A percentile compares a stretch with the other conserved stretches of the same genome.
Evolutionary conservation across 2,329 filamentous ascomycete genomes (phyloP).

Genomic region (Cadophora malorum): DNA sequence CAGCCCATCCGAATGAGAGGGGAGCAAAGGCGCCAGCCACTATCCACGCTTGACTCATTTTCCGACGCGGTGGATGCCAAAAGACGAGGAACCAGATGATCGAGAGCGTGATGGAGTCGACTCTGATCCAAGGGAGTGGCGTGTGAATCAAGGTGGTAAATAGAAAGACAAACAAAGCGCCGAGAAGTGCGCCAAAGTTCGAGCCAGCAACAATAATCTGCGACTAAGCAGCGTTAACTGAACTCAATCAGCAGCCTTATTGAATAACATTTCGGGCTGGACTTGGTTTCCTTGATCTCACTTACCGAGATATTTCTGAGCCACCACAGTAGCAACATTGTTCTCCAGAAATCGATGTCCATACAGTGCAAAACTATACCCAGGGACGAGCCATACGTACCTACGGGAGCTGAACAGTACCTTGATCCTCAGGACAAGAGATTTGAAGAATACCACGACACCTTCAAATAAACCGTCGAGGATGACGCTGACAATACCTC

Average conservation of each 20-base stretch:
- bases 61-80: background rate
- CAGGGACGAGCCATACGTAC: constrained; percentile 13
- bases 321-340: constrained; percentile 3
- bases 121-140: constrained; percentile 12
- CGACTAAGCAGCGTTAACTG: constrained; percentile 18
- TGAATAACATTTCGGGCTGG: no score
- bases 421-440: background rate
- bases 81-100: constrained; percentile 13
- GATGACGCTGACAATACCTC: background rate
- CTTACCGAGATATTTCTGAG: constrained; percentile 18
- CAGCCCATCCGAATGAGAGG: constrained; percentile 13
- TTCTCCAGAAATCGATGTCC: constrained; percentile 16
- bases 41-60: constrained; percentile 5
- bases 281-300: background rate
- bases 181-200: constrained; percentile 14
- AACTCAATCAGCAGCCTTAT: background rate
- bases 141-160: constrained; percentile 3
- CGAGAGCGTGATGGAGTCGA: constrained; percentile 3
- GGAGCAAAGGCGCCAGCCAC: background rate
- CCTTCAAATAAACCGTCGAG: background rate
- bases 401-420: constrained; percentile 10
- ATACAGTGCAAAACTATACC: constrained; percentile 16
- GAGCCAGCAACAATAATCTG: constrained; percentile 17
- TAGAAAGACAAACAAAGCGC: constrained; percentile 7
- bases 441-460: constrained; percentile 13